Conservation (phyloP, 441 rosid species). For the Bruguiera hainesii region DNA sequence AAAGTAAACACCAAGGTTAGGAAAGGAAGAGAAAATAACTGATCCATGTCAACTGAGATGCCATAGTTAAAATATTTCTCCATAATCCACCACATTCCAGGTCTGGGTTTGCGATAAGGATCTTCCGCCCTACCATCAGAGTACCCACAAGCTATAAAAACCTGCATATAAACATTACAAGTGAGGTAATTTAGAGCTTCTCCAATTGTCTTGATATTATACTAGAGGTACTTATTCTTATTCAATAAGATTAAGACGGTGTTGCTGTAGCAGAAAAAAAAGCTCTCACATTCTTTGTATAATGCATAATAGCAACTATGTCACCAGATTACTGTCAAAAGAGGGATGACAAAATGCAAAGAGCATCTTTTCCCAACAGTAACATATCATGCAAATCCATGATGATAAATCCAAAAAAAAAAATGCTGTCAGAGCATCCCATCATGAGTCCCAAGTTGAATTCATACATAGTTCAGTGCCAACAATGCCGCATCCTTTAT, state of each 20-base stretch:
- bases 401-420: too few relatives aligned
- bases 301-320: not conserved
- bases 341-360: not conserved
- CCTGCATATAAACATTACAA: constrained; percentile 40
- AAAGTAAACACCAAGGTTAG: not conserved
- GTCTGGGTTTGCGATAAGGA: constrained; percentile 77
- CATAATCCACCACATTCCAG: constrained; percentile 93
- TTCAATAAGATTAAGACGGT: not conserved
- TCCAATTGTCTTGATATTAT: not conserved
- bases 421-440: not conserved
- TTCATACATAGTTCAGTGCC: constrained; percentile 7
- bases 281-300: not conserved
- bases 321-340: not conserved
- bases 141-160: constrained; percentile 79
- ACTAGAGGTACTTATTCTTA: not conserved
- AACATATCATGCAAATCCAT: not conserved
- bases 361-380: not conserved
- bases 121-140: constrained; percentile 53
- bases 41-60: constrained; percentile 66
- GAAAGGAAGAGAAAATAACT: constrained; percentile 41
- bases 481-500: not conserved
- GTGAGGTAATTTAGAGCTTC: constrained; percentile 3
- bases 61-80: constrained; percentile 80
- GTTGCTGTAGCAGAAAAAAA: not conserved
- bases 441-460: not conserved